Base-by-base conservation (phyloP, 2,329 filamentous ascomycete genomes). In the Phyllosticta citribraziliensis region DNA sequence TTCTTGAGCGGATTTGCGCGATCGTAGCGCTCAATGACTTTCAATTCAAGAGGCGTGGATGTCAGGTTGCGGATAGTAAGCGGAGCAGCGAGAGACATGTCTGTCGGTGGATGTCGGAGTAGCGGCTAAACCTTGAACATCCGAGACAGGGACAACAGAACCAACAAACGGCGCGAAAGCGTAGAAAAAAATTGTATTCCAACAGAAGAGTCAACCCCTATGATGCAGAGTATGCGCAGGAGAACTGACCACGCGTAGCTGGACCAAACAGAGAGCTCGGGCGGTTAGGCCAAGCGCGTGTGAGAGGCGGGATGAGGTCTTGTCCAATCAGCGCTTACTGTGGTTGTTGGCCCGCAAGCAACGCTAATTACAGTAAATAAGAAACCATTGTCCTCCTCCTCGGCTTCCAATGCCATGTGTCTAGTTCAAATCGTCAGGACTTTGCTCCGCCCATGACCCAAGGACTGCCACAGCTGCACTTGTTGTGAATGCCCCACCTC, bases 11-110 rank as follows among this genome's bases (percentile, higher is more conserved):
- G 72, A 64, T 81, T 76, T 58, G 74, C 79, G 55, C 77, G 80
- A 66, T 85, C 82, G 72, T 91, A 91, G 66, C 87, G 86, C 76
- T 95, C 88, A 62, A 93, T 79, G 63, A 80, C 73, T 72, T 85
- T 86, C 67, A 97, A 82, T 66, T 87, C 84, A 60, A 96, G 78
- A n/a, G 85, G 80, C 56, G 83, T 86, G 62, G 83, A 79, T 53
- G 89, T 93, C 65, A 96, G 78, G 73, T 97, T 97, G 68, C 92
- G 90, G 68, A 97, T 84, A 4, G 83, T 88, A 66, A 96, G 77
- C 33, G 60, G 60, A 10, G 55, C 22, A 55, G 27, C 24, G 22
- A 55, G 55, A 61, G 59, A 33, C 58, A 60, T 60, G 58, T 25
- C 22, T 8, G 19, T 40, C 51, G n/a, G 58, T 53, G 25, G 58